Evolutionary conservation across 2,329 filamentous ascomycete genomes (phyloP).

Genomic region (Tolypocladium tropicale): DNA sequence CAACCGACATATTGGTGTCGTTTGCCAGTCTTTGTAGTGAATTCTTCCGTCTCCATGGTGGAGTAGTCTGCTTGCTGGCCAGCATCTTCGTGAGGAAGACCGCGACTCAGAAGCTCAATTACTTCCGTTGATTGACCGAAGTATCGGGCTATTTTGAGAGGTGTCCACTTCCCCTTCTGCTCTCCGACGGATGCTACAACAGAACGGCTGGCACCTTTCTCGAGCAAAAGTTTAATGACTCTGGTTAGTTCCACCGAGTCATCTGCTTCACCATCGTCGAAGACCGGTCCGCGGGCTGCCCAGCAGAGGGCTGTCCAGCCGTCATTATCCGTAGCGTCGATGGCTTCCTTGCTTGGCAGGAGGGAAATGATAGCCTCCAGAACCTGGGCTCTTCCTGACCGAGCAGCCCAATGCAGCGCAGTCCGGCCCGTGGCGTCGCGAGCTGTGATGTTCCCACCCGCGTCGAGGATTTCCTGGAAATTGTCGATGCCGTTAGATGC

Average conservation of each 20-base stretch:
- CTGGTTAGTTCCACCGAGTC: not conserved
- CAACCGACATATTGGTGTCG: no score
- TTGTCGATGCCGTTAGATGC: not conserved
- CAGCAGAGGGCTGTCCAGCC: not conserved
- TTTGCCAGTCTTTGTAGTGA: not conserved
- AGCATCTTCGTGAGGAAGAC: not conserved
- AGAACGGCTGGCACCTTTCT: not conserved
- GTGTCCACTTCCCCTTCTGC: not conserved
- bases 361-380: not conserved
- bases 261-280: no score
- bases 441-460: not conserved
- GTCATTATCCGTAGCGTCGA: not conserved
- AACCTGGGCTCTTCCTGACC: not conserved
- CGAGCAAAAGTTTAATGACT: not conserved
- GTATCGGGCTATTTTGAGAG: not conserved
- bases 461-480: not conserved
- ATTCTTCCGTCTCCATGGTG: not conserved
- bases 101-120: not conserved
- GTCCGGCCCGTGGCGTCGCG: not conserved
- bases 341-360: not conserved
- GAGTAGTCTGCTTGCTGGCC: not conserved
- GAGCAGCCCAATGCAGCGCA: not conserved
- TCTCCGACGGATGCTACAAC: not conserved
- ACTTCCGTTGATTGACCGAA: not conserved
- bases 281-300: not conserved